phyloP scores from a whole-genome alignment of 148 eudicot species.

The Rhododendron vialii region DNA sequence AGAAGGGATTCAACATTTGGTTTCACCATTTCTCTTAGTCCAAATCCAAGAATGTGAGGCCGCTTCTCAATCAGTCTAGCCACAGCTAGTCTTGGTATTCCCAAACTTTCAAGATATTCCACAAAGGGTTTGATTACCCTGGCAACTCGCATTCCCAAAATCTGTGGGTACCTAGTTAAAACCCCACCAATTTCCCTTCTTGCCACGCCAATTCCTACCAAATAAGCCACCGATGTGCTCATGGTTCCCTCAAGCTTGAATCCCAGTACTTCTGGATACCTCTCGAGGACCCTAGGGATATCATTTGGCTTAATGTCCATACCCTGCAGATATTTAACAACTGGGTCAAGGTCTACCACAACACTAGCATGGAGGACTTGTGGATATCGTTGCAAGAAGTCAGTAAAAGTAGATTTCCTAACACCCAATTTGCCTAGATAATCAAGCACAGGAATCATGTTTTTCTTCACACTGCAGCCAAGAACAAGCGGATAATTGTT shows the following conservation, averaged over 20 bases:
- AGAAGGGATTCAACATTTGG: constrained; percentile 65
- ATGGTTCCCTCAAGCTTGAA: constrained; percentile 98
- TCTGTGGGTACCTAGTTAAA: constrained; percentile 77
- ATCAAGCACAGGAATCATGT: constrained; percentile 96
- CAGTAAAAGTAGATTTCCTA: constrained; percentile 67
- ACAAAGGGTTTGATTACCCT: constrained; percentile 88
- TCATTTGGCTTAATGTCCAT: constrained; percentile 69
- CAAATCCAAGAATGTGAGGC: constrained; percentile 91
- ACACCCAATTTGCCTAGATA: constrained; percentile 96
- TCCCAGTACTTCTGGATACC: constrained; percentile 86
- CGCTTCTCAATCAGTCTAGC: constrained; percentile 83
- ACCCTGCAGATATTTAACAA: constrained; percentile 88
- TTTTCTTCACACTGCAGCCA: constrained; percentile 98
- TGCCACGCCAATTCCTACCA: constrained; percentile 90
- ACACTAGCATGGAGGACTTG: constrained; percentile 97
- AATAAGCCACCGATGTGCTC: constrained; percentile 98
- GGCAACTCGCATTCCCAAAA: constrained; percentile 93
- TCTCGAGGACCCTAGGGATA: constrained; percentile 82
- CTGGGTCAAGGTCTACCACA: constrained; percentile 91
- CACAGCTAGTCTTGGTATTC: constrained; percentile 67
- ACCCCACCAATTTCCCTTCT: constrained; percentile 84
- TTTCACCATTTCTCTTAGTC: constrained; percentile 60
- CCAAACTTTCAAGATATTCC: constrained; percentile 77
- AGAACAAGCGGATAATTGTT: constrained; percentile 96
- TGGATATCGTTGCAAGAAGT: constrained; percentile 76